phyloP scores from a whole-genome alignment of 306 rosid species.

The Vicia sativa region DNA sequence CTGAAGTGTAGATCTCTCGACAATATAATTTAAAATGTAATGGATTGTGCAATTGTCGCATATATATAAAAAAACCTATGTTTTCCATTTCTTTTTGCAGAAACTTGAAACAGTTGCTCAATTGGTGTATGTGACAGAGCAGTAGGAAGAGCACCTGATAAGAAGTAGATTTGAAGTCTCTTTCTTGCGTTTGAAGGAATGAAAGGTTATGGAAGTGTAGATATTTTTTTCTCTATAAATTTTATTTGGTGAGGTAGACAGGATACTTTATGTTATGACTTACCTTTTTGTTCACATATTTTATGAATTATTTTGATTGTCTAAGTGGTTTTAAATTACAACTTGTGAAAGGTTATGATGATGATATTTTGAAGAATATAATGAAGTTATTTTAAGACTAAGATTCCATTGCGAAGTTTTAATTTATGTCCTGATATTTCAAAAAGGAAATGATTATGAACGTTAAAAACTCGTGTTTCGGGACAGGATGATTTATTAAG shows the following conservation, averaged over 20 bases:
- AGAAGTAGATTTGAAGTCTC: neutral
- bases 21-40: neutral
- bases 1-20: neutral
- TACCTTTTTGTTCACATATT: too few relatives aligned
- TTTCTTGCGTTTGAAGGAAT: slow-evolving; percentile 11
- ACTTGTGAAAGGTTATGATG: too few relatives aligned
- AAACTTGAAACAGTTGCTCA: neutral
- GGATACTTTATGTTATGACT: too few relatives aligned
- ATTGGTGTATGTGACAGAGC: slow-evolving; percentile 9
- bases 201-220: neutral
- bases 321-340: too few relatives aligned
- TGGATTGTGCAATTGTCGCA: neutral
- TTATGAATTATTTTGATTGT: too few relatives aligned
- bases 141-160: neutral
- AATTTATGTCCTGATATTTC: too few relatives aligned
- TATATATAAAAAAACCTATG: neutral
- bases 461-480: too few relatives aligned
- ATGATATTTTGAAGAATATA: too few relatives aligned
- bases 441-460: too few relatives aligned
- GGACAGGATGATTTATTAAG: too few relatives aligned
- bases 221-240: neutral
- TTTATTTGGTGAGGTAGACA: neutral
- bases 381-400: too few relatives aligned
- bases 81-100: slow-evolving; percentile 2
- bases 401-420: too few relatives aligned